A percentile compares a stretch with the other conserved stretches of the same genome.
These are phyloP conservation scores for Carex littledalei DNA, from an alignment of 176 grass and related monocot genomes.

Conservation along the genomic window DNA sequence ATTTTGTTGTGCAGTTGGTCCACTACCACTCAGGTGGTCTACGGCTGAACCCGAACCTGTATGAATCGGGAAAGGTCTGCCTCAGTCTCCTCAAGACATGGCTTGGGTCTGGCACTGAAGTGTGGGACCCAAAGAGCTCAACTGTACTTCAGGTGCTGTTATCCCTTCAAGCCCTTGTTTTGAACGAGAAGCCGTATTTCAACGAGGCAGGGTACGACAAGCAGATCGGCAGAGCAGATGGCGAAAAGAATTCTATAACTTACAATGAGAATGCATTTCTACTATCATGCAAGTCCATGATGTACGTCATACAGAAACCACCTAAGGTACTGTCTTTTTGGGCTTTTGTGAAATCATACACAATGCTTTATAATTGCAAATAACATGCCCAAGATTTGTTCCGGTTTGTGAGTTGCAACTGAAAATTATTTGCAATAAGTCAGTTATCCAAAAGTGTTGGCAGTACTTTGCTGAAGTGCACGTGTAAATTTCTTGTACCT, in stretches of 20 bases:
- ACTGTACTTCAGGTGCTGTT: slow-evolving; percentile 86
- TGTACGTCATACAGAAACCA: slow-evolving; percentile 71
- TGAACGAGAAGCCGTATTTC: slow-evolving; percentile 97
- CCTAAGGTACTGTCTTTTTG: slow-evolving; percentile 50
- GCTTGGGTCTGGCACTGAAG: slow-evolving; percentile 73
- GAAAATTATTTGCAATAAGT: background rate
- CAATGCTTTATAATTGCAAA: background rate
- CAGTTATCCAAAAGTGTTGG: too few relatives aligned
- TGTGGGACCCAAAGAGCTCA: slow-evolving; percentile 75
- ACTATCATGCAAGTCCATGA: slow-evolving; percentile 84
- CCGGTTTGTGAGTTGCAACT: background rate
- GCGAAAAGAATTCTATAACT: slow-evolving; percentile 91
- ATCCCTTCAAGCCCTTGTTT: slow-evolving; percentile 93
- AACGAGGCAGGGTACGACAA: slow-evolving; percentile 96
- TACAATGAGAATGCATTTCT: slow-evolving; percentile 97
- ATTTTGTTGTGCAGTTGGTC: slow-evolving; percentile 45
- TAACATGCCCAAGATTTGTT: background rate
- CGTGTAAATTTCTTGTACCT: too few relatives aligned
- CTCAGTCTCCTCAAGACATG: slow-evolving; percentile 98
- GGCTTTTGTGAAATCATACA: slow-evolving; percentile 12
- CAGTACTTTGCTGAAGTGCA: too few relatives aligned
- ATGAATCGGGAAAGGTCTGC: slow-evolving; percentile 94
- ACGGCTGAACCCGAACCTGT: slow-evolving; percentile 84
- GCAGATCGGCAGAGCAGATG: slow-evolving; percentile 80
- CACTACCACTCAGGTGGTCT: slow-evolving; percentile 91